These are phyloP conservation scores for Tetrastigma voinierianum DNA, from an alignment of 164 flowering plant species.

Conservation along the genomic window DNA sequence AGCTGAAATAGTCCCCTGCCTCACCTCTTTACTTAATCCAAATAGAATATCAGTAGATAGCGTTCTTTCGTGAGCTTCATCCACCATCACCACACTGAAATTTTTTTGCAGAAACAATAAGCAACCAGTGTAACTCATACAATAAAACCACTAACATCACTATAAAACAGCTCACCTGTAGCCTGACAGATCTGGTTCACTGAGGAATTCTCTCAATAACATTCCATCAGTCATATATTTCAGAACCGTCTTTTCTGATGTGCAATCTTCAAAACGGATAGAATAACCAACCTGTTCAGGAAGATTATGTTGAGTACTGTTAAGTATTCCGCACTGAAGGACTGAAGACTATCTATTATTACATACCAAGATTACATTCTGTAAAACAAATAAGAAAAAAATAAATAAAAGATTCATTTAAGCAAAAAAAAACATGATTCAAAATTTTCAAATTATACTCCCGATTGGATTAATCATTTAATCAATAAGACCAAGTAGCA, in stretches of 20 bases:
- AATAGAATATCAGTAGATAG: constrained; percentile 92
- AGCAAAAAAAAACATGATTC: too few species aligned
- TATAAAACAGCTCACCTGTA: constrained; percentile 57
- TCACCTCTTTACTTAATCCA: constrained; percentile 90
- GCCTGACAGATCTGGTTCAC: constrained; percentile 91
- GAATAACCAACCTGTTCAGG: constrained; percentile 87
- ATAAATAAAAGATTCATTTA: not conserved
- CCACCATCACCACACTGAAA: constrained; percentile 93
- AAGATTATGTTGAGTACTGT: constrained; percentile 4
- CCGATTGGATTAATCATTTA: too few species aligned
- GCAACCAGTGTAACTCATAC: not conserved
- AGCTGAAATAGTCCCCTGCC: constrained; percentile 14
- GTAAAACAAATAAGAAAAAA: not conserved
- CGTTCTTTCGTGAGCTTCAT: constrained; percentile 98
- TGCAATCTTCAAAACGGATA: constrained; percentile 97
- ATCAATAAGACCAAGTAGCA: too few species aligned
- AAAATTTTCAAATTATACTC: too few species aligned
- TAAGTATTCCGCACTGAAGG: not conserved
- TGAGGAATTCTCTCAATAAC: constrained; percentile 88
- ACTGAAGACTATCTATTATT: not conserved
- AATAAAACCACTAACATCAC: not conserved
- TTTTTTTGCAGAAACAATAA: constrained; percentile 8
- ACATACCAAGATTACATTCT: not conserved
- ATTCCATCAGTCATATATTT: constrained; percentile 99
- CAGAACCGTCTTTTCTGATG: constrained; percentile 86